Evolutionary conservation across 805 yeast genomes (phyloP), one percentile per base, ranked within the genome.

Genomic region (Metschnikowia bowlesiae): DNA sequence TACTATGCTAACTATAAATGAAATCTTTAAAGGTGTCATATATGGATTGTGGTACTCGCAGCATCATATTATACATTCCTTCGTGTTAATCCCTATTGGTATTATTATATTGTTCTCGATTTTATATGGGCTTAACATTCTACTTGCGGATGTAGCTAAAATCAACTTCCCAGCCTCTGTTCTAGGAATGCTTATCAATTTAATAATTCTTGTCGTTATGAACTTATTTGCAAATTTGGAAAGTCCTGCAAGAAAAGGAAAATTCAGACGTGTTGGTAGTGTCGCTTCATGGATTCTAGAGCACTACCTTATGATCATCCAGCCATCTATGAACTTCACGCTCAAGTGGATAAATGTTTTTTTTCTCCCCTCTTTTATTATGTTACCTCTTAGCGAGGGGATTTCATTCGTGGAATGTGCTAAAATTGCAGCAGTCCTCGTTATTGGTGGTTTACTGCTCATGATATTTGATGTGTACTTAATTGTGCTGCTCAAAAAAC

Each of bases 281-380:
- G 43, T 22, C 5, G 59, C 56, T 34, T 42, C 62, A 13, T 60
- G 66, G 60, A 34, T 65, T 2, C 55, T 72, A 30, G 62, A 64
- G 13, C 55, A 63, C 44, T 73, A 73, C 48, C 58, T 73, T 37
- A 56, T 53, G 39, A 33, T 73, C 10, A 66, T 83, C 44, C 82
- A 83, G 44, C 78, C 85, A n/a, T 80, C 89, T 13, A 78, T 79
- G 69, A 85, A 85, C 53, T 84, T 85, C 63, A 73, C 85, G 1
- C 71, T 87, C 45, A 74, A 85, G 49, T 87, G 94, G 92, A 87
- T 87, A 67, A 85, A 84, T 62, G 76, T 85, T 6, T 85, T 83
- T 61, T 87, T 87, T 71, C 82, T 88, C 0, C 92, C 94, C 0
- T 83, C 90, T 0, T 87, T 87, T 61, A 80, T 87, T 35, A 78